Percentiles rank a stretch among this genome's conserved stretches.
Conservation (phyloP, 768 basidiomycete genomes). For the Fibroporia radiculosa region DNA sequence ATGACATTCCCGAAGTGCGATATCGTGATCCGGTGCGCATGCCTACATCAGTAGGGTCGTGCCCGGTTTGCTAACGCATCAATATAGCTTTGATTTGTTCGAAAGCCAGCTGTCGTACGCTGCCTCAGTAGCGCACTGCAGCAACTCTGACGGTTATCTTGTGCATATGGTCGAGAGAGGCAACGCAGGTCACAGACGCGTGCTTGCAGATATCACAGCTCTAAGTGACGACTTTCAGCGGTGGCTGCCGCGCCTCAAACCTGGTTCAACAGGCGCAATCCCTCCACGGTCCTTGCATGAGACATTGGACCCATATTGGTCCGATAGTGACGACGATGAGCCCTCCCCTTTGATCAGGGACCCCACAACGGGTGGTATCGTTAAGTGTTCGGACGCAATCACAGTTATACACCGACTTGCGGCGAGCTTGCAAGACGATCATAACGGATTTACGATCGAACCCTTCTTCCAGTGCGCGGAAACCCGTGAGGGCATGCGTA, state of each 20-base stretch:
- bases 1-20: slow-evolving; percentile 41
- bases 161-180: slow-evolving; percentile 58
- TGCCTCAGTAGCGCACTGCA: slow-evolving; percentile 40
- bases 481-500: neutral
- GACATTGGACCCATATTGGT: slow-evolving; percentile 34
- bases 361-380: slow-evolving; percentile 51
- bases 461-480: neutral
- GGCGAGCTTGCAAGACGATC: slow-evolving; percentile 14
- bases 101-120: slow-evolving; percentile 58
- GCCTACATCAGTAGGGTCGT: neutral
- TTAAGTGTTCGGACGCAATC: slow-evolving; percentile 53
- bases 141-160: slow-evolving; percentile 42
- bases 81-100: slow-evolving; percentile 48
- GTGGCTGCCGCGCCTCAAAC: slow-evolving; percentile 37
- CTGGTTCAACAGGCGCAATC: slow-evolving; percentile 26
- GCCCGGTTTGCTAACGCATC: neutral
- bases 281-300: slow-evolving; percentile 39
- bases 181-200: slow-evolving; percentile 47
- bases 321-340: slow-evolving; percentile 33
- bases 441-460: neutral
- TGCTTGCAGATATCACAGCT: slow-evolving; percentile 37
- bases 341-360: slow-evolving; percentile 41
- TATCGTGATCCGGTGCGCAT: neutral
- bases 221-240: slow-evolving; percentile 31
- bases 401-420: slow-evolving; percentile 48